Evolutionary conservation across 2,329 filamentous ascomycete species (phyloP), one percentile per base, ranked within the genome.

Genomic region (Diaporthe aspalathi): DNA sequence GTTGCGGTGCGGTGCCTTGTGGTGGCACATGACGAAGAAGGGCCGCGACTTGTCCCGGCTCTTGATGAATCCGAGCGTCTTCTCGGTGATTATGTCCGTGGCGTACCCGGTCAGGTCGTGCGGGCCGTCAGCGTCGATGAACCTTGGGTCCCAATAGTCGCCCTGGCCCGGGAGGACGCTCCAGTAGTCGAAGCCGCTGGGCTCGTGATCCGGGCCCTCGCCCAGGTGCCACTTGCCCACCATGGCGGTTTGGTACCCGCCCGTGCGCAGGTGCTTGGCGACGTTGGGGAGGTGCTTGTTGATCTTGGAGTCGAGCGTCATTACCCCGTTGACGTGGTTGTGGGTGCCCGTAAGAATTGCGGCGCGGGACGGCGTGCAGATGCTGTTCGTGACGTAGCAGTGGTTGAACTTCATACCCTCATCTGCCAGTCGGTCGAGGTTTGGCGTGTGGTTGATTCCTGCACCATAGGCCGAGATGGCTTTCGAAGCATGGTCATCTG

Each of bases 21-120:
- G 86, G 73, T 88, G 86, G 74, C 85, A 88, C 86, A 88, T 88
- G 53, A 87, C 74, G 74, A 87, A 88, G 76, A 88, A 88, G 0
- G 85, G 85, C 70, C 79, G 79, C 50, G 79, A 78, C 9, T 79
- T 77, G 24, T 81, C 77, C 14, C 77, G 74, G 2, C 66, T 70
- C 43, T 76, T 57, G 22, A 87, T 81, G 75, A 80, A 86, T 35
- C 82, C 75, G 6, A 88, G 73, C 29, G 79, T 82, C 76, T 86
- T 87, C 70, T 87, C 82, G 0, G 85, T 86, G 71, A 88, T 87
- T 71, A 87, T 83, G 45, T 88, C 85, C 0, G 86, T 87, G 0
- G 81, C 85, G 69, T 88, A 88, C 0, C 86, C 86, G 32, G 80
- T 79, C 6, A 63, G 47, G 8, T 76, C 71, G 9, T 78, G 75